Conservation (phyloP, 225 moss, liverwort and hornwort species). For the Physcomitrellopsis africana region DNA sequence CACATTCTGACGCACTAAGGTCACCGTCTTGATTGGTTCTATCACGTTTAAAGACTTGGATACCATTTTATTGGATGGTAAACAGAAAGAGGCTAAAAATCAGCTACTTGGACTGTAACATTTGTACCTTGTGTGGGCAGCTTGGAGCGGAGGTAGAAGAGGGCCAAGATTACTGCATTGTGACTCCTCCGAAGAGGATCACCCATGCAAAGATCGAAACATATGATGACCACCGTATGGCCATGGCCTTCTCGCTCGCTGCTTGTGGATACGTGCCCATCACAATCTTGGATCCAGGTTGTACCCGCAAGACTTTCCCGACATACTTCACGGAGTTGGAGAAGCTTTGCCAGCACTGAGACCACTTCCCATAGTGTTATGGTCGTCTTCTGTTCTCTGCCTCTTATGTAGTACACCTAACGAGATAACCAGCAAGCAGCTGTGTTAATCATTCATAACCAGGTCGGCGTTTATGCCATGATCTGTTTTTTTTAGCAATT, state of each 20-base stretch:
- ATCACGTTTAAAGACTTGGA: neutral
- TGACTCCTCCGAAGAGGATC: conserved; percentile 69
- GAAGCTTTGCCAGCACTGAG: conserved; percentile 59
- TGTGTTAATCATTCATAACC: neutral
- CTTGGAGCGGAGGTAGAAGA: conserved; percentile 89
- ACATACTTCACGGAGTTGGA: conserved; percentile 81
- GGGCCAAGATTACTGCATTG: conserved; percentile 81
- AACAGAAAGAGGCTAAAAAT: neutral
- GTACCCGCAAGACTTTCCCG: conserved; percentile 90
- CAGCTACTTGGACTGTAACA: conserved; percentile 15
- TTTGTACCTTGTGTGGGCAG: conserved; percentile 32
- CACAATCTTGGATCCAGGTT: conserved; percentile 84
- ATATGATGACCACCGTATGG: conserved; percentile 96
- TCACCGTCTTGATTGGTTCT: neutral
- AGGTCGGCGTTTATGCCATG: neutral
- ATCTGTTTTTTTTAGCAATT: conserved; percentile 21
- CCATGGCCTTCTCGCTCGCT: conserved; percentile 90
- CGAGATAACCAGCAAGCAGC: conserved; percentile 8
- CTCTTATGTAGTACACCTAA: neutral
- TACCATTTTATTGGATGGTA: neutral
- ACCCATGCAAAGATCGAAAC: conserved; percentile 70
- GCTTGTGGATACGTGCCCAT: conserved; percentile 74
- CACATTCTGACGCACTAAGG: neutral
- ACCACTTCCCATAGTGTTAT: neutral
- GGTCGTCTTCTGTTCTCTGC: neutral